These are phyloP conservation scores for Trichophyton benhamiae DNA, from an alignment of 2,329 filamentous ascomycete species.

Conservation along the genomic window DNA sequence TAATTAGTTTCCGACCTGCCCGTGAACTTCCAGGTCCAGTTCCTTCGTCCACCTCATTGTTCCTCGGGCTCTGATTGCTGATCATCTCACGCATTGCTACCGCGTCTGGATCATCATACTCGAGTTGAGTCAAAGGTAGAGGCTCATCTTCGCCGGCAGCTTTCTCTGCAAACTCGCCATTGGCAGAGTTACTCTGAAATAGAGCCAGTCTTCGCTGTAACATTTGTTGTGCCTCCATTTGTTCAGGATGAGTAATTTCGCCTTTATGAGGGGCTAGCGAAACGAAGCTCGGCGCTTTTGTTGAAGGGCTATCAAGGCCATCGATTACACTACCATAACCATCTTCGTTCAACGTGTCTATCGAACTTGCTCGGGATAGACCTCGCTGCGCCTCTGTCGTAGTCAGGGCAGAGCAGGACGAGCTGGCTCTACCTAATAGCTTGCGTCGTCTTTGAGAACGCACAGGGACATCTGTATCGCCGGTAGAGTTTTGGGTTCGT, in stretches of 20 bases:
- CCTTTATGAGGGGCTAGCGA: constrained; percentile 20
- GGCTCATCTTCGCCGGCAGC: constrained; percentile 25
- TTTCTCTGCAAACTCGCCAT: constrained; percentile 12
- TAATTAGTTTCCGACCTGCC: constrained; percentile 10
- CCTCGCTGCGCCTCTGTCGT: constrained; percentile 9
- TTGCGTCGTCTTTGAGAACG: constrained; percentile 22
- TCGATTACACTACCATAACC: constrained; percentile 28
- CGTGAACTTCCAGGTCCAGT: neutral
- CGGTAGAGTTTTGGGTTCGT: constrained; percentile 20
- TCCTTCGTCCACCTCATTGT: constrained; percentile 22
- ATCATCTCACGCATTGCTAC: constrained; percentile 45
- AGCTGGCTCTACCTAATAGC: constrained; percentile 33
- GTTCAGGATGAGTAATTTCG: neutral
- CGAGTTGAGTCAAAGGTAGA: constrained; percentile 36
- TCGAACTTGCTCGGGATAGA: constrained; percentile 37
- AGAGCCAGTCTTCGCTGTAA: constrained; percentile 11
- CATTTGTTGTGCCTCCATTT: constrained; percentile 11
- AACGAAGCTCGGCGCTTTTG: constrained; percentile 20
- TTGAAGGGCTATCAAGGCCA: constrained; percentile 17
- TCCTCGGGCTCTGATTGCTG: constrained; percentile 34
- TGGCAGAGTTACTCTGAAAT: constrained; percentile 15
- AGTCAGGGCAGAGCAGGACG: constrained; percentile 25
- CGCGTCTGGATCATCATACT: constrained; percentile 40
- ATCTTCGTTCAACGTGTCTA: constrained; percentile 38
- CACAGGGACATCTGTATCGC: constrained; percentile 15